Conservation (phyloP, 2,329 filamentous ascomycete species). For the Sporothrix protearum region DNA sequence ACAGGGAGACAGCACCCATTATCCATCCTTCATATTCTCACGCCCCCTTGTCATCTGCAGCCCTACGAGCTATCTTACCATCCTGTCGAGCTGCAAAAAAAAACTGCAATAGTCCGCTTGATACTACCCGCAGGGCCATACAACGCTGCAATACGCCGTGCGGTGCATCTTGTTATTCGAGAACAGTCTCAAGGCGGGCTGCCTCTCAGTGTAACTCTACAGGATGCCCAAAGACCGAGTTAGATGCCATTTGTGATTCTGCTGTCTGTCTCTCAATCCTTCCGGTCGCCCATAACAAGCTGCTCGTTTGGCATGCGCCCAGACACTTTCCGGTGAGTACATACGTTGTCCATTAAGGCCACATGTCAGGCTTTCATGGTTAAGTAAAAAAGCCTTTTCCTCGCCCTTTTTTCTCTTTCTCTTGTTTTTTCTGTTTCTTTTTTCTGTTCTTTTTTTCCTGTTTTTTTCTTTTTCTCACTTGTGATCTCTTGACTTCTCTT, state of each 20-base stretch:
- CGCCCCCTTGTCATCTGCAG: conserved; percentile 19
- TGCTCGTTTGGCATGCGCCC: not conserved
- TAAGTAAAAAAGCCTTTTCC: not conserved
- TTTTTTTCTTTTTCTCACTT: not conserved
- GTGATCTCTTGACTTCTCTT: not conserved
- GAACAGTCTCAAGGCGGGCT: not conserved
- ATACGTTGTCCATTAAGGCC: not conserved
- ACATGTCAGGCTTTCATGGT: not conserved
- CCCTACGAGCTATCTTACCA: conserved; percentile 10
- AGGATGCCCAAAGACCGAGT: not conserved
- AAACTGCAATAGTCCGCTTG: not conserved
- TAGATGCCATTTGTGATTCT: not conserved
- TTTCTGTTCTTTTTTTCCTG: not conserved
- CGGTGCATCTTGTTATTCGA: not conserved
- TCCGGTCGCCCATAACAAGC: not conserved
- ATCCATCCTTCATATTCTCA: not conserved
- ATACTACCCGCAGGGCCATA: not conserved
- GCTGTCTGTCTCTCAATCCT: not conserved
- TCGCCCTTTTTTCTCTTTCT: not conserved
- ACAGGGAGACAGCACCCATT: not conserved
- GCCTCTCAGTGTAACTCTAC: not conserved
- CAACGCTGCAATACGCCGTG: not conserved
- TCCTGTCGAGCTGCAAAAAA: not conserved
- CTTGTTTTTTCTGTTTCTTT: no score
- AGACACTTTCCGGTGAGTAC: not conserved